Evolutionary conservation across 305 asterid genomes (phyloP).

Genomic region (Solanum aculeatissimum): DNA sequence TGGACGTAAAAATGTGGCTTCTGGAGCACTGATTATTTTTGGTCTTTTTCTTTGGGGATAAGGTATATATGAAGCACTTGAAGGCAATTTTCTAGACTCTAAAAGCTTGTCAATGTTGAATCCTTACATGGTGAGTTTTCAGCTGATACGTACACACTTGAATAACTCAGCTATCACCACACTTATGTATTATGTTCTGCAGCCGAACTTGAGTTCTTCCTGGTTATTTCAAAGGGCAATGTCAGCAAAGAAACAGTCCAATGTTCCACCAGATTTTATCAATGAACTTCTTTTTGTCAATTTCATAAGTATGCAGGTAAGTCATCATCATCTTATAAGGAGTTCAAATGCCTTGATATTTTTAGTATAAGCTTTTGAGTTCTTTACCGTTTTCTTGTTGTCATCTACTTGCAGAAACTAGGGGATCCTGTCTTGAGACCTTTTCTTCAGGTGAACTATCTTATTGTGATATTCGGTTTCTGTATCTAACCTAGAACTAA

Average conservation of each 20-base stretch:
- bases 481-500: slow-evolving; percentile 4
- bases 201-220: slow-evolving; percentile 92
- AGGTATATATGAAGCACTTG: slow-evolving; percentile 78
- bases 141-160: background rate
- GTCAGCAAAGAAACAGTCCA: slow-evolving; percentile 70
- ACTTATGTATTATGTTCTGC: slow-evolving; percentile 15
- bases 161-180: background rate
- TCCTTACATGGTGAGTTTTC: slow-evolving; percentile 67
- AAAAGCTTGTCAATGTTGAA: slow-evolving; percentile 71
- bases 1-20: background rate
- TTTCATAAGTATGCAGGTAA: slow-evolving; percentile 87
- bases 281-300: slow-evolving; percentile 78
- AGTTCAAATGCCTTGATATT: background rate
- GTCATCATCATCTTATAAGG: background rate
- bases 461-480: background rate
- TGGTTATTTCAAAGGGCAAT: slow-evolving; percentile 98
- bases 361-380: background rate
- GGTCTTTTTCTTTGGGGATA: slow-evolving; percentile 13
- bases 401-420: slow-evolving; percentile 37
- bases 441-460: slow-evolving; percentile 71
- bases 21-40: slow-evolving; percentile 2
- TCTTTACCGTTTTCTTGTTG: background rate
- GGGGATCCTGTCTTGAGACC: slow-evolving; percentile 97
- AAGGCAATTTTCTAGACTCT: slow-evolving; percentile 52
- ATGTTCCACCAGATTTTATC: slow-evolving; percentile 60